These are phyloP conservation scores for Rhodotorula diobovata DNA, from an alignment of 768 basidiomycete species.

Conservation along the genomic window DNA sequence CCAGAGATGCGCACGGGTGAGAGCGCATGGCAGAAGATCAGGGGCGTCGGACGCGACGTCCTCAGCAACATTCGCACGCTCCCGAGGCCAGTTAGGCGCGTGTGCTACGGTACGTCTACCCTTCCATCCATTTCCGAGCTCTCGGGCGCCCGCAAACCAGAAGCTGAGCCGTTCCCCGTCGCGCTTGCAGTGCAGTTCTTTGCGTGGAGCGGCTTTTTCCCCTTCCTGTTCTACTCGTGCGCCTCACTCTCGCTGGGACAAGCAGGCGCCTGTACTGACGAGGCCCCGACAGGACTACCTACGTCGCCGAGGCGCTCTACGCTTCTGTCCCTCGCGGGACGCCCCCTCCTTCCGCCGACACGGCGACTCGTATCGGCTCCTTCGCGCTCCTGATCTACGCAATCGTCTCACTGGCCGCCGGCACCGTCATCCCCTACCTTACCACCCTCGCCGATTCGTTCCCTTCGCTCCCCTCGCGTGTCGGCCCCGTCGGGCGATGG, in stretches of 20 bases:
- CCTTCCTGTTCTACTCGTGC: slow-evolving; percentile 33
- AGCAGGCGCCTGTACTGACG: too few species aligned
- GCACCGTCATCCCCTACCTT: slow-evolving; percentile 67
- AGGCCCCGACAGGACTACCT: slow-evolving; percentile 19
- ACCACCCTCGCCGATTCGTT: slow-evolving; percentile 34
- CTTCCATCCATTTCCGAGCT: background rate
- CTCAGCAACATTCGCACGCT: slow-evolving; percentile 19
- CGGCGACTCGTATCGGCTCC: slow-evolving; percentile 76
- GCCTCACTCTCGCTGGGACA: background rate
- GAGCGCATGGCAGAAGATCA: background rate
- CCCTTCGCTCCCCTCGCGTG: slow-evolving; percentile 11
- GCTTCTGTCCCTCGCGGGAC: slow-evolving; percentile 6
- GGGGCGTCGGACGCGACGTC: slow-evolving; percentile 49
- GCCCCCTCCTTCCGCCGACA: slow-evolving; percentile 49
- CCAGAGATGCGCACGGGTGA: background rate
- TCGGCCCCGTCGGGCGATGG: background rate
- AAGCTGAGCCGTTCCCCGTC: background rate
- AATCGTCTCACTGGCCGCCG: slow-evolving; percentile 62
- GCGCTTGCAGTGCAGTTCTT: slow-evolving; percentile 36
- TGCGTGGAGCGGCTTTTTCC: slow-evolving; percentile 41
- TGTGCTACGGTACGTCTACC: slow-evolving; percentile 36
- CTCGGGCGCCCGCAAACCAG: too few species aligned
- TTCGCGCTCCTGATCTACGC: slow-evolving; percentile 76
- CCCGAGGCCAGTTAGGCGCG: slow-evolving; percentile 37
- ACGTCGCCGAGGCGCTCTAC: slow-evolving; percentile 35